Conservation (phyloP, 2,329 filamentous ascomycete species). For the Fusarium buharicum region DNA sequence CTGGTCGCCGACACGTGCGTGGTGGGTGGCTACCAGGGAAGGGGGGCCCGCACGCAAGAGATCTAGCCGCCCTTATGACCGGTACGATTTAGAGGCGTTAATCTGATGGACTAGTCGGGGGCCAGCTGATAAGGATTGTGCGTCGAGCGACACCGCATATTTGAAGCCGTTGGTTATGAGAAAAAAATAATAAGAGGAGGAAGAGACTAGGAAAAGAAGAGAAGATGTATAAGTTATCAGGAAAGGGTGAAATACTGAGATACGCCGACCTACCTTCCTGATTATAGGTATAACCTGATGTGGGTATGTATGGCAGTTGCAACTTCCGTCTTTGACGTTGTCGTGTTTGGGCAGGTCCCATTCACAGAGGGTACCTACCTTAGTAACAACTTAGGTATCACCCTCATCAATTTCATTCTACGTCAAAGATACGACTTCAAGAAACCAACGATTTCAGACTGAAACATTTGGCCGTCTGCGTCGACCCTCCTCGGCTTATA, state of each 20-base stretch:
- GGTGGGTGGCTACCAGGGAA: slow-evolving; percentile 6
- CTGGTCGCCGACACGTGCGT: slow-evolving; percentile 27
- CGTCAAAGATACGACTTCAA: not conserved
- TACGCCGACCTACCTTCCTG: too few relatives aligned
- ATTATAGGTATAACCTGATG: too few relatives aligned
- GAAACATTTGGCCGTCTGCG: not conserved
- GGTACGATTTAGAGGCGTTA: slow-evolving; percentile 22
- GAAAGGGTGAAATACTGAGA: too few relatives aligned
- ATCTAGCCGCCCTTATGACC: slow-evolving; percentile 33
- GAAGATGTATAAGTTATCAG: not conserved
- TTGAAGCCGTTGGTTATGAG: not conserved
- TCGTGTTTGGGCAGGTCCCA: too few relatives aligned
- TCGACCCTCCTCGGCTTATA: not conserved
- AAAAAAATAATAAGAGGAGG: not conserved
- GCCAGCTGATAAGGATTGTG: slow-evolving; percentile 19
- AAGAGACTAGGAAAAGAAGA: not conserved
- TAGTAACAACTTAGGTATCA: too few relatives aligned
- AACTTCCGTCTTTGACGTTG: not conserved
- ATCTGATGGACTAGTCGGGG: slow-evolving; percentile 27
- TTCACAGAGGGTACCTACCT: too few relatives aligned
- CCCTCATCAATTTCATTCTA: not conserved
- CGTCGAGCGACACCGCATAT: slow-evolving; percentile 1
- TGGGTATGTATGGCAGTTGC: not conserved
- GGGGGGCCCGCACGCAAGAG: slow-evolving; percentile 12
- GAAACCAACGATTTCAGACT: not conserved